Evolutionary conservation across 2,329 filamentous ascomycete species (phyloP), one percentile per base, ranked within the genome.

Genomic region (Alternaria novae-zelandiae): DNA sequence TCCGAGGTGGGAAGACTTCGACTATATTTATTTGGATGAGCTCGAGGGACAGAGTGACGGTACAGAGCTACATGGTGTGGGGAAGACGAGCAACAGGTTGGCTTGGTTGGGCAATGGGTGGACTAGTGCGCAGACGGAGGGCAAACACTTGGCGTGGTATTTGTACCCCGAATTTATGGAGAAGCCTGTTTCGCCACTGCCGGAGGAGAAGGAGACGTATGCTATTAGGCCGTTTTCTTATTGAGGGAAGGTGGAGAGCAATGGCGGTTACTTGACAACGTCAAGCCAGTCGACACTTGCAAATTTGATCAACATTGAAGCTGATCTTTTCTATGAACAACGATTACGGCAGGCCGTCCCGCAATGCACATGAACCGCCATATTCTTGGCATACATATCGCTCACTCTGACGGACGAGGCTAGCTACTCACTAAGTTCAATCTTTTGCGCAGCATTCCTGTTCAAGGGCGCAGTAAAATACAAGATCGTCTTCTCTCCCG

Each of bases 111-210:
- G 77, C 0, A 78, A 79, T 69, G 77, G 76, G 0, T 77, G 70
- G 71, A 78, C 57, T 45, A 54, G 61, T 13, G 69, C 67, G 57
- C 65, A 74, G 57, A 21, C 72, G 20, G 75, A 79, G 46, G 69
- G 70, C 36, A 74, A 72, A 59, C 72, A 83, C 70, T 55, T 82
- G 72, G 79, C 78, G 28, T 83, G 75, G 68, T 83, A 83, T 74
- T 63, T 83, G 49, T 76, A 79, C 64, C 78, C 79, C 5, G 75
- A 77, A 69, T 83, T 82, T 69, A 32, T 78, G 70, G 74, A 82
- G 20, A 69, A 72, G 59, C 82, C 81, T 20, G 51, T 65, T 41
- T 64, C 66, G 49, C 72, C 71, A 13, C 64, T 65, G 65, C 81
- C 81, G 30, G 82, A 83, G 75, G 75, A 80, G 71, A 80, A 78